These are phyloP conservation scores for Eimeria nieschulzi DNA, from an alignment of 169 alveolate species.

Conservation along the genomic window DNA sequence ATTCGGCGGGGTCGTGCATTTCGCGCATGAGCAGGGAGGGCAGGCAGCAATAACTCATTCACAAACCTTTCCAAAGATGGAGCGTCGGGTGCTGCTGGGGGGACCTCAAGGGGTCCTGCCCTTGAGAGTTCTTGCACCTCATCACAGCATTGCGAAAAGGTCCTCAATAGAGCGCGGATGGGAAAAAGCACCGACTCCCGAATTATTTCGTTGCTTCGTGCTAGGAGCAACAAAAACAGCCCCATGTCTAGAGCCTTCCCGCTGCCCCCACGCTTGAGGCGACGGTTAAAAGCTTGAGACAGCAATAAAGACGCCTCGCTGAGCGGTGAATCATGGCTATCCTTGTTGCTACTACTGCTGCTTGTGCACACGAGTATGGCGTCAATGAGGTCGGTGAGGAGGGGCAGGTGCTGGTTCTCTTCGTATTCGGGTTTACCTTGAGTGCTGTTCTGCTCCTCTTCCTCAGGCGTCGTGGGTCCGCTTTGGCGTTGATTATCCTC, in stretches of 20 bases:
- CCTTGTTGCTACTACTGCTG: neutral
- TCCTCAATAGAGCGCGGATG: constrained; percentile 14
- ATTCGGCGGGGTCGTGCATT: constrained; percentile 62
- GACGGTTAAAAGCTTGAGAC: constrained; percentile 49
- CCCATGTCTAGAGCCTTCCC: constrained; percentile 47
- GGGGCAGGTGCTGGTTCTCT: constrained; percentile 22
- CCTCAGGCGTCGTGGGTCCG: neutral
- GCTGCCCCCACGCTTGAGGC: constrained; percentile 44
- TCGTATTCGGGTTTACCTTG: neutral
- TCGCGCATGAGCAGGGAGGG: constrained; percentile 59
- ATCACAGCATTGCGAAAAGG: neutral
- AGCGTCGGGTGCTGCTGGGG: constrained; percentile 14
- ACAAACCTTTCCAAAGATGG: constrained; percentile 29
- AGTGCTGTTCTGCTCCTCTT: constrained; percentile 35
- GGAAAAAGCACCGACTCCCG: constrained; percentile 53
- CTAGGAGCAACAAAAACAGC: constrained; percentile 30
- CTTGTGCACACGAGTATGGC: constrained; percentile 40
- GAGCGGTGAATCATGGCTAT: constrained; percentile 9
- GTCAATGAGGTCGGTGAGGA: constrained; percentile 41
- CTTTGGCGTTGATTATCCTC: constrained; percentile 3
- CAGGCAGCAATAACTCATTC: constrained; percentile 59
- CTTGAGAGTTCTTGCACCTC: neutral
- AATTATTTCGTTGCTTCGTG: constrained; percentile 24
- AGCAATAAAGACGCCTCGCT: constrained; percentile 30
- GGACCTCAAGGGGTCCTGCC: neutral